phyloP scores from a whole-genome alignment of 2,329 filamentous ascomycete species.

The Lizonia empirigonia region DNA sequence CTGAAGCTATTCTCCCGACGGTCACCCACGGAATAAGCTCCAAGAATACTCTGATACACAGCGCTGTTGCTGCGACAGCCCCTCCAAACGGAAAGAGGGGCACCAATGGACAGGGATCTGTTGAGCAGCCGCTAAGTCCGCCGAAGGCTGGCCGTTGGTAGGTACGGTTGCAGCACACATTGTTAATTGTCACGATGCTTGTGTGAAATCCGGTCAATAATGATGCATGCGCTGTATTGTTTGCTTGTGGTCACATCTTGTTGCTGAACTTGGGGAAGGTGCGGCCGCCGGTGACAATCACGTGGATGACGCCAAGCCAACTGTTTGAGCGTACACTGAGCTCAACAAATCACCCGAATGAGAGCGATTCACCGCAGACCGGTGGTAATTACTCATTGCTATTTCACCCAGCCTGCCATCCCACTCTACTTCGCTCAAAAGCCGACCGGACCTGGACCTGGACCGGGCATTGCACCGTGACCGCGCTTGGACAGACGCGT shows the following conservation, averaged over 20 bases:
- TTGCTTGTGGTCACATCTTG: neutral
- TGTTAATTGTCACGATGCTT: slow-evolving; percentile 7
- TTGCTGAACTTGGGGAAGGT: neutral
- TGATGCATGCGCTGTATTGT: neutral
- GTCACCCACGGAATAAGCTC: slow-evolving; percentile 18
- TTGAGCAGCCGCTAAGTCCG: slow-evolving; percentile 19
- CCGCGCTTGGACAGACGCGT: slow-evolving; percentile 7
- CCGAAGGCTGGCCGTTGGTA: slow-evolving; percentile 22
- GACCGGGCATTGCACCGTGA: slow-evolving; percentile 13
- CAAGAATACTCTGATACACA: slow-evolving; percentile 19
- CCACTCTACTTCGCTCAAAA: slow-evolving; percentile 20
- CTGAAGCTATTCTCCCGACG: slow-evolving; percentile 9
- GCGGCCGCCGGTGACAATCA: slow-evolving; percentile 1
- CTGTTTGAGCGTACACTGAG: slow-evolving; percentile 5
- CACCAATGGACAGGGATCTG: slow-evolving; percentile 16
- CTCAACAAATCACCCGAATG: slow-evolving; percentile 17
- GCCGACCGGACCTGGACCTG: slow-evolving; percentile 14
- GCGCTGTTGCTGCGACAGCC: slow-evolving; percentile 15
- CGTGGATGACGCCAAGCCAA: slow-evolving; percentile 5
- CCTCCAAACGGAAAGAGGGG: slow-evolving; percentile 20
- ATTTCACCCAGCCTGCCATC: slow-evolving; percentile 17
- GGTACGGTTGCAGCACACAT: slow-evolving; percentile 7
- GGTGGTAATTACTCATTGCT: slow-evolving; percentile 20
- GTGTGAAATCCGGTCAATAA: slow-evolving; percentile 1
- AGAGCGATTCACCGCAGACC: slow-evolving; percentile 9